Evolutionary conservation across 2,329 filamentous ascomycete genomes (phyloP), one percentile per base, ranked within the genome.

Genomic region (Exserohilum rostratum): DNA sequence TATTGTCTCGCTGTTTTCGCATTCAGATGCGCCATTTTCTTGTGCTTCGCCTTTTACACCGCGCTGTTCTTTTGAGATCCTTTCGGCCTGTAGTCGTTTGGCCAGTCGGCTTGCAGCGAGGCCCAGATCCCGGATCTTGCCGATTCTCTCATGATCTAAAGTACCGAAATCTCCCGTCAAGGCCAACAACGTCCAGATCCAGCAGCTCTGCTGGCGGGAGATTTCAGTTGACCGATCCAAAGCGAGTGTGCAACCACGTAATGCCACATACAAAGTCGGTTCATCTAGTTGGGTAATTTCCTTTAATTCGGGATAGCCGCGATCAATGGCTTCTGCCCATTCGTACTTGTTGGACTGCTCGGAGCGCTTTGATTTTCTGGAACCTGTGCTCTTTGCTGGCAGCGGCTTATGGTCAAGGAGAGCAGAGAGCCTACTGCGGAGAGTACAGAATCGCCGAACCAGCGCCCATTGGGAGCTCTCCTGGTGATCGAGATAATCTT

Each of bases 101-200:
- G 84, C 80, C 52, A 89, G 72, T 61, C 86, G 70, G 17, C 88
- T 85, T 0, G 91, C 91, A 60, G 87, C 84, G 74, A 91, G 91
- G 0, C 90, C 92, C 30, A 98, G 73, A 53, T 95, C 90, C 46
- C 93, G 83, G 25, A 97, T 79, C 66, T 87, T 85, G 5, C 87
- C 88, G 29, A 96, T 85, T 67, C 95, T 89, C 38, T 86, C 84
- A 59, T 90, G 89, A 57, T 86, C 85, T 71, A 97, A 78, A 72
- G 90, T 87, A 1, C 91, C 91, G 9, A 85, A 78, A 31, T 90
- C 89, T 0, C 90, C 87, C 54, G 93, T 82, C 53, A 87, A 84
- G 2, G 90, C 91, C 39, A 97, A 79, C 53, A 96, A 75, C 0
- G 89, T 87, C 93, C 92, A 97, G 3, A 90, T 79, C 93, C 93